A percentile compares a stretch with the other conserved stretches of the same genome.
These are phyloP conservation scores for Venturiaceae sp. DNA, from an alignment of 2,329 filamentous ascomycete genomes.

Conservation along the genomic window DNA sequence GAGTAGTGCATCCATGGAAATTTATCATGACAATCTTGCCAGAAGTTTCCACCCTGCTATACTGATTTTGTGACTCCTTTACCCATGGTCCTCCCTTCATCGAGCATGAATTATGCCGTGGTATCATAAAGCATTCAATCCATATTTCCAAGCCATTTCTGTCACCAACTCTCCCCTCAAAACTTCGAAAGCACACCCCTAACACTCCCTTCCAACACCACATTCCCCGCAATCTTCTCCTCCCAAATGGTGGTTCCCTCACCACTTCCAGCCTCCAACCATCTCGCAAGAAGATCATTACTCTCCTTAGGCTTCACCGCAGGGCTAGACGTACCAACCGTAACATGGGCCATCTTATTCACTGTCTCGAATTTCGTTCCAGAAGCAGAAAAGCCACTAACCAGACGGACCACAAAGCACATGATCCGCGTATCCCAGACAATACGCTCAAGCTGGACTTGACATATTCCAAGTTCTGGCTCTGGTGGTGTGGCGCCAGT, in stretches of 20 bases:
- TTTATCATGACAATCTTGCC: no score
- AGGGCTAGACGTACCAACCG: constrained; percentile 68
- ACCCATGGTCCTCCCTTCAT: no score
- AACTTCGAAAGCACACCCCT: constrained; percentile 33
- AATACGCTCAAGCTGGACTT: constrained; percentile 53
- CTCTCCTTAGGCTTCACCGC: constrained; percentile 87
- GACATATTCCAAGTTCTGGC: constrained; percentile 52
- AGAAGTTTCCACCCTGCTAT: no score
- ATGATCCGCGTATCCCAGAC: constrained; percentile 84
- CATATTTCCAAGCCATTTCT: neutral
- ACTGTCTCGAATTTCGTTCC: constrained; percentile 45
- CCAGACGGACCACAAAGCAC: constrained; percentile 70
- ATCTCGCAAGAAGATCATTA: constrained; percentile 69
- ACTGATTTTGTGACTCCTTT: neutral
- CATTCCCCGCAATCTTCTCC: constrained; percentile 41
- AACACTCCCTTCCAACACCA: constrained; percentile 46
- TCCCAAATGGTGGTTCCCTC: constrained; percentile 45
- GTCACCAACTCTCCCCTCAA: neutral
- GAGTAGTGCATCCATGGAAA: no score
- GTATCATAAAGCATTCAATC: neutral
- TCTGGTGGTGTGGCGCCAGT: constrained; percentile 28
- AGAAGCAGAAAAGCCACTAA: neutral
- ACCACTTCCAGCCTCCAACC: constrained; percentile 54
- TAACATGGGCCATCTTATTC: constrained; percentile 79
- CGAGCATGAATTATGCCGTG: no score